Conservation (phyloP, 1,139 yeast genomes). For the Magnusiomyces ingens region DNA sequence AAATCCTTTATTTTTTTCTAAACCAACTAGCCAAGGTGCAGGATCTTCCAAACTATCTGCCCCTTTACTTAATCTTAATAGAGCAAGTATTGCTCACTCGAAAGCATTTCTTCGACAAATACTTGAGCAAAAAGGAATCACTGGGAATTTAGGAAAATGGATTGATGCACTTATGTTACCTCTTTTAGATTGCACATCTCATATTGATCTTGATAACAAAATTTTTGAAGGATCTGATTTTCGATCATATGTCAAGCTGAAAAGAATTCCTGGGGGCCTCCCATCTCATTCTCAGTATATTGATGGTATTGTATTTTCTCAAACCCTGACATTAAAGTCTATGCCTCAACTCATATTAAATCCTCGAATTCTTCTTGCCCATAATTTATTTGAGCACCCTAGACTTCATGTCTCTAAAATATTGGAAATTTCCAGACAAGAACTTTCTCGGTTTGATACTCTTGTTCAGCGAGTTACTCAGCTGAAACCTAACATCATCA, state of each 20-base stretch:
- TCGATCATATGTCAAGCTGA: conserved; percentile 79
- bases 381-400: conserved; percentile 85
- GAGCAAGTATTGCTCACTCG: conserved; percentile 39
- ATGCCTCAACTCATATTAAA: conserved; percentile 60
- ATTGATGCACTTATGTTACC: conserved; percentile 41
- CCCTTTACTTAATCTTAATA: conserved; percentile 30
- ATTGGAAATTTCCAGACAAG: conserved; percentile 82
- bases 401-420: conserved; percentile 70
- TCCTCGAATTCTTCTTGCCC: conserved; percentile 75
- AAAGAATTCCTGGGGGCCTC: conserved; percentile 70
- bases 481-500: conserved; percentile 69
- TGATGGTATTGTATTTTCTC: conserved; percentile 81
- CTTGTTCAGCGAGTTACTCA: conserved; percentile 73
- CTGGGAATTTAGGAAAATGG: conserved; percentile 52
- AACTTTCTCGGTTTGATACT: conserved; percentile 74
- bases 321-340: conserved; percentile 68
- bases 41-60: not conserved
- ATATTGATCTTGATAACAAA: conserved; percentile 48
- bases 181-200: conserved; percentile 40
- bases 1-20: conserved; percentile 12
- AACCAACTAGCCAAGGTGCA: conserved; percentile 2
- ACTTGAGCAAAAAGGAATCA: conserved; percentile 56
- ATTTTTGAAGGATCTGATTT: conserved; percentile 76
- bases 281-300: conserved; percentile 52
- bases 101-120: conserved; percentile 52